Percentiles rank a stretch among this genome's conserved stretches.
These are phyloP conservation scores for Monilinia laxa DNA, from an alignment of 2,329 filamentous ascomycete genomes.

Conservation along the genomic window DNA sequence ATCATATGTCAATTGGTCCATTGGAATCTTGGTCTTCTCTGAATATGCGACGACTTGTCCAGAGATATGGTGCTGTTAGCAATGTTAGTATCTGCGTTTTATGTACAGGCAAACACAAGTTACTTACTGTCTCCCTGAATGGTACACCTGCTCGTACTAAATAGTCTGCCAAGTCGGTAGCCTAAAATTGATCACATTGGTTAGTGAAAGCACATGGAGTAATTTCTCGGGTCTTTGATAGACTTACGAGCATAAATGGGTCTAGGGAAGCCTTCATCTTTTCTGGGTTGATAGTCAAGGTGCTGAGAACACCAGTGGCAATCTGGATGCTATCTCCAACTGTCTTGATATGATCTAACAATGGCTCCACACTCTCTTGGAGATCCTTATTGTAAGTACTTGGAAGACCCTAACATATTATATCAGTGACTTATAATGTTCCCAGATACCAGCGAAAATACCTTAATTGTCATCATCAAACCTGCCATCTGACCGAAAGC, in stretches of 20 bases:
- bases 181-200: slow-evolving; percentile 14
- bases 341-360: slow-evolving; percentile 82
- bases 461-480: slow-evolving; percentile 64
- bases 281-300: slow-evolving; percentile 65
- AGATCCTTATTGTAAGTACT: slow-evolving; percentile 32
- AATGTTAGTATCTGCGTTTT: not conserved
- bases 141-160: slow-evolving; percentile 66
- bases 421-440: not conserved
- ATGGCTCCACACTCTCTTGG: slow-evolving; percentile 84
- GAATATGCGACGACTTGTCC: slow-evolving; percentile 71
- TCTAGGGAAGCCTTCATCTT: slow-evolving; percentile 78
- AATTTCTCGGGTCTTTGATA: not conserved
- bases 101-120: not conserved
- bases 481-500: slow-evolving; percentile 81
- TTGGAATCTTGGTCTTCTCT: slow-evolving; percentile 63
- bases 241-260: slow-evolving; percentile 67
- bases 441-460: not conserved
- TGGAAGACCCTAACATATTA: slow-evolving; percentile 60
- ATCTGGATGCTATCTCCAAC: slow-evolving; percentile 79
- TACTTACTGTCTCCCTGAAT: slow-evolving; percentile 64
- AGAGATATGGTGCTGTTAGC: slow-evolving; percentile 63
- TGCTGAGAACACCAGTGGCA: slow-evolving; percentile 75
- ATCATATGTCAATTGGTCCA: slow-evolving; percentile 65
- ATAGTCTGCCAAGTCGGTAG: slow-evolving; percentile 63
- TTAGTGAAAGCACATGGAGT: not conserved